These are phyloP conservation scores for Nakaseomyces uthaithaninus DNA, from an alignment of 1,139 yeast genomes.

Conservation along the genomic window DNA sequence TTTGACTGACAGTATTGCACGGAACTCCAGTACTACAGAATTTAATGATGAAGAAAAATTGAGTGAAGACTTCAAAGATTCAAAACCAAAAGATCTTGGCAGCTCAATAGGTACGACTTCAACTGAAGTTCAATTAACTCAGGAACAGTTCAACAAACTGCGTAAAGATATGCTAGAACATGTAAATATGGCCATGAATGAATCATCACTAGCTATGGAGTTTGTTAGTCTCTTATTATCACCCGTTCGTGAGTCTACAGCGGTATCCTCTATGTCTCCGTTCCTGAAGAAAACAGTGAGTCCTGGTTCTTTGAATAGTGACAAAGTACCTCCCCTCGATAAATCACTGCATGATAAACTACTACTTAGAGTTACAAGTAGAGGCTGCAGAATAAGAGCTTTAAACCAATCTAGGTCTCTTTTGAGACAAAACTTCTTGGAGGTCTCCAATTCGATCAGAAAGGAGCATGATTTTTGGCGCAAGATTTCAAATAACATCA, in stretches of 20 bases:
- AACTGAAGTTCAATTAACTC: slow-evolving; percentile 25
- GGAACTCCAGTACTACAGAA: slow-evolving; percentile 1
- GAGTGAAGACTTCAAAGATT: slow-evolving; percentile 9
- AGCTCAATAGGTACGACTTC: slow-evolving; percentile 10
- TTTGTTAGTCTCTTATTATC: slow-evolving; percentile 77
- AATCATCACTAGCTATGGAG: slow-evolving; percentile 79
- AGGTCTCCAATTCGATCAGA: slow-evolving; percentile 46
- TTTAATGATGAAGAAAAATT: slow-evolving; percentile 14
- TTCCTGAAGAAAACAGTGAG: slow-evolving; percentile 72
- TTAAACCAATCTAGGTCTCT: slow-evolving; percentile 47
- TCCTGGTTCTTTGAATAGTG: slow-evolving; percentile 71
- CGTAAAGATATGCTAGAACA: slow-evolving; percentile 49
- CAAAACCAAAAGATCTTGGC: slow-evolving; percentile 10
- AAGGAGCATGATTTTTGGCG: slow-evolving; percentile 74
- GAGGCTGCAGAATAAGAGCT: slow-evolving; percentile 82
- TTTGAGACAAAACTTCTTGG: slow-evolving; percentile 44
- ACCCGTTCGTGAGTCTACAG: slow-evolving; percentile 76
- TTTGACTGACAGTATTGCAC: slow-evolving; percentile 3
- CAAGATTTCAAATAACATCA: slow-evolving; percentile 36
- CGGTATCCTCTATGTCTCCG: slow-evolving; percentile 82
- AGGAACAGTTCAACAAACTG: slow-evolving; percentile 47
- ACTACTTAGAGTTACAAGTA: slow-evolving; percentile 39
- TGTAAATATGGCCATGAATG: slow-evolving; percentile 70
- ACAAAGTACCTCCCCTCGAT: slow-evolving; percentile 35
- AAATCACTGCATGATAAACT: slow-evolving; percentile 19